Percentiles rank a stretch among this genome's conserved stretches.
Evolutionary conservation across 768 basidiomycete genomes (phyloP).

Genomic region (Holtermanniella nyarrowii): DNA sequence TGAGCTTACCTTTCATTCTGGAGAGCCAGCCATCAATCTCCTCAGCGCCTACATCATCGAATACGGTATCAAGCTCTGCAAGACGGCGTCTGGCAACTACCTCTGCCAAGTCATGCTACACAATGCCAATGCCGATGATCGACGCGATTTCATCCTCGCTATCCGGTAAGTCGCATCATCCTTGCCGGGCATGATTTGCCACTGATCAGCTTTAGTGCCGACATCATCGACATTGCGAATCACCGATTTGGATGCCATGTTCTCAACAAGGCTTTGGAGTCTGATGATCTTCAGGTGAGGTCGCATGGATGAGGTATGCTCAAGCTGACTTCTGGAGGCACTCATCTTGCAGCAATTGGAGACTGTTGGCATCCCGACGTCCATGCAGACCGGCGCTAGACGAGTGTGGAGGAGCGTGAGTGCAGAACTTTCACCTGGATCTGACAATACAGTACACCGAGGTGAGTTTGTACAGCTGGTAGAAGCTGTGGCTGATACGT

Average conservation of each 20-base stretch:
- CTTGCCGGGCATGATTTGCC: neutral
- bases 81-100: constrained; percentile 34
- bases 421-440: neutral
- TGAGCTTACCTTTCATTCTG: constrained; percentile 11
- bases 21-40: neutral
- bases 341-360: constrained; percentile 28
- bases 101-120: constrained; percentile 38
- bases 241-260: constrained; percentile 39
- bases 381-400: constrained; percentile 35
- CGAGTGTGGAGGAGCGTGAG: constrained; percentile 35
- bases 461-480: neutral
- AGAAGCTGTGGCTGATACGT: neutral
- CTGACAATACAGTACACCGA: constrained; percentile 20
- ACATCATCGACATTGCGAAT: constrained; percentile 30
- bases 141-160: constrained; percentile 25
- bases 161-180: constrained; percentile 19
- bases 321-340: too few relatives aligned
- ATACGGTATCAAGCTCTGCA: constrained; percentile 21
- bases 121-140: constrained; percentile 17
- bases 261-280: constrained; percentile 31
- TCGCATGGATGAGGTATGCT: too few relatives aligned
- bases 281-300: constrained; percentile 30
- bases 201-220: constrained; percentile 10
- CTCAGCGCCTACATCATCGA: constrained; percentile 24
- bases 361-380: constrained; percentile 28